A percentile compares a stretch with the other conserved stretches of the same genome.
phyloP scores from a whole-genome alignment of 192 early-diverging fungal genomes.

The Umbelopsis ramanniana region DNA sequence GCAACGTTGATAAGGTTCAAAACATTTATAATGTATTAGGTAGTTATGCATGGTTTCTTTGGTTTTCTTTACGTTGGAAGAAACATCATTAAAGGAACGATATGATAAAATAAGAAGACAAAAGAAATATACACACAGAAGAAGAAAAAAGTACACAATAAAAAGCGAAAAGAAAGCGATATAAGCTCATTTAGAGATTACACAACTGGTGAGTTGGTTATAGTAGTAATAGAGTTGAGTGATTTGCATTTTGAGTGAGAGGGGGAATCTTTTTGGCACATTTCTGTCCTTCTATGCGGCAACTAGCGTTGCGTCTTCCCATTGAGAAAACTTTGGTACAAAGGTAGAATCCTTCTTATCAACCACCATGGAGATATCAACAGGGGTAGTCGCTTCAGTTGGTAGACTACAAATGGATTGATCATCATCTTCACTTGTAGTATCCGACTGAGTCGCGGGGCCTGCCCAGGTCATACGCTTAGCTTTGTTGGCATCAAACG shows the following conservation, averaged over 20 bases:
- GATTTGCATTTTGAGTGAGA: neutral
- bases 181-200: neutral
- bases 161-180: neutral
- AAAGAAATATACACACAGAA: constrained; percentile 14
- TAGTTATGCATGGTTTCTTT: constrained; percentile 16
- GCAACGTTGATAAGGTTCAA: neutral
- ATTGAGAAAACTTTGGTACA: constrained; percentile 18
- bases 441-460: neutral
- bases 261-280: neutral
- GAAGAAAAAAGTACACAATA: neutral
- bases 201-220: neutral
- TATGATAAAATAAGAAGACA: neutral
- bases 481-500: constrained; percentile 13
- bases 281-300: neutral
- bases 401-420: constrained; percentile 16
- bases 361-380: constrained; percentile 2
- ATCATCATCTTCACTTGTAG: constrained; percentile 7
- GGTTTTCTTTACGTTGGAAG: neutral
- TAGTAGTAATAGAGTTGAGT: neutral
- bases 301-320: constrained; percentile 9
- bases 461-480: constrained; percentile 24
- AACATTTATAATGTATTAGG: neutral
- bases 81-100: neutral
- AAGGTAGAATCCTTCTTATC: constrained; percentile 13
- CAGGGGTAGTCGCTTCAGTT: constrained; percentile 11